Conservation (phyloP, 1,139 yeast species). For the Suhomyces coccinellae region DNA sequence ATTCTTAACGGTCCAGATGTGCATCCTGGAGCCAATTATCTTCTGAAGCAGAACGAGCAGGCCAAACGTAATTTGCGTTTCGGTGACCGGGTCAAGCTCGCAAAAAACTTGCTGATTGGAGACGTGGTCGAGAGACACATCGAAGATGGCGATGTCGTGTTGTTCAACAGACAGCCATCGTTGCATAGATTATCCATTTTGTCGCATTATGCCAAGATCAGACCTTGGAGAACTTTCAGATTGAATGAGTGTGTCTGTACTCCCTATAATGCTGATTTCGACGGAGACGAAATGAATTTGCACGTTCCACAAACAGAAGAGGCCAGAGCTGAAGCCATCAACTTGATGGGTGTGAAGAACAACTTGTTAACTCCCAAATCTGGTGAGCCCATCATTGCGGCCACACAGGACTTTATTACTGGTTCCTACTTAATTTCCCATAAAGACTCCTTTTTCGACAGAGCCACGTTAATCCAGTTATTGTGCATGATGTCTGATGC, state of each 20-base stretch:
- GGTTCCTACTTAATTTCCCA: conserved; percentile 92
- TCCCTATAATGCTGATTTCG: conserved; percentile 98
- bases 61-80: conserved; percentile 86
- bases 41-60: conserved; percentile 77
- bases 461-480: conserved; percentile 80
- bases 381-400: conserved; percentile 99
- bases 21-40: conserved; percentile 96
- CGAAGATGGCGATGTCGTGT: conserved; percentile 94
- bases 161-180: conserved; percentile 97
- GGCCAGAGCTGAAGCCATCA: conserved; percentile 97
- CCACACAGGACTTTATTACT: conserved; percentile 98
- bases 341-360: conserved; percentile 96
- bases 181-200: conserved; percentile 91
- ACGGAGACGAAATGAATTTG: conserved; percentile 99
- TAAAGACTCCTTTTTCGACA: conserved; percentile 89
- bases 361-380: conserved; percentile 93
- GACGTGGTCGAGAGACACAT: conserved; percentile 97
- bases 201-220: conserved; percentile 91
- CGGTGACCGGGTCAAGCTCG: conserved; percentile 80
- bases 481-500: conserved; percentile 98
- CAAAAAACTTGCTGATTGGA: conserved; percentile 76
- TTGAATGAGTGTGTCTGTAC: conserved; percentile 99
- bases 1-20: conserved; percentile 81
- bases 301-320: conserved; percentile 99
- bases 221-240: conserved; percentile 98